Base-by-base conservation (phyloP, 2,329 filamentous ascomycete genomes). In the Penicillium sp. region DNA sequence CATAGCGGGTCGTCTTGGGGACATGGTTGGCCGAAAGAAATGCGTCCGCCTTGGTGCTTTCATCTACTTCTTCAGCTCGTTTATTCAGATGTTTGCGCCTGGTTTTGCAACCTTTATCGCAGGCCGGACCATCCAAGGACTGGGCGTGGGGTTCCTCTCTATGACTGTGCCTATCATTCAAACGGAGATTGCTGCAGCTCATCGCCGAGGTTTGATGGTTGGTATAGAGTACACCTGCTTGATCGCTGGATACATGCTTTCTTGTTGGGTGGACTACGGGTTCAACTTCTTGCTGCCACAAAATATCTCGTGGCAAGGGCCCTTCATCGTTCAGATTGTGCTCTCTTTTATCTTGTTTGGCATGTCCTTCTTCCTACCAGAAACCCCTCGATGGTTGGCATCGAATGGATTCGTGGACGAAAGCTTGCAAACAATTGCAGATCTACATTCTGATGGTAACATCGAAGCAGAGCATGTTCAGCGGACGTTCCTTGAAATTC, bases 381-480 rank as follows among this genome's bases (percentile, higher is more conserved):
- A 75, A 45, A 75, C 73, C 0, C 73, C 74, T 17, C 67, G 73
- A 38, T 77, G 75, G 74, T 63, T 78, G 5, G 75, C 74, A 11
- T 70, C 69, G 46, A 76, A 75, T 51, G 74, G 73, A 0, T 75
- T 74, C 49, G 69, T 69, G 65, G 48, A 74, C 41, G 74, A 77
- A 55, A 67, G 67, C 49, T 63, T 76, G 6, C 73, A 74, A 50
- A 76, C 73, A 0, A 63, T 77, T n/a, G 74, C 74, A 10, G 74
- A 76, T 53, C 61, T 77, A 2, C 74, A 77, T 52, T 67, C 73
- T 0, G 55, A 68, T 25, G 73, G 74, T 5, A 63, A 76, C 43
- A 72, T 57, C 2, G 56, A 71, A 28, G 73, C 66, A 3, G 60
- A 69, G 9, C 61, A 73, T 50, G 71, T 75, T 2, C 71, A 75